phyloP scores from a whole-genome alignment of 495 filamentous ascomycete genomes.

The Massariosphaeria phaeospora region DNA sequence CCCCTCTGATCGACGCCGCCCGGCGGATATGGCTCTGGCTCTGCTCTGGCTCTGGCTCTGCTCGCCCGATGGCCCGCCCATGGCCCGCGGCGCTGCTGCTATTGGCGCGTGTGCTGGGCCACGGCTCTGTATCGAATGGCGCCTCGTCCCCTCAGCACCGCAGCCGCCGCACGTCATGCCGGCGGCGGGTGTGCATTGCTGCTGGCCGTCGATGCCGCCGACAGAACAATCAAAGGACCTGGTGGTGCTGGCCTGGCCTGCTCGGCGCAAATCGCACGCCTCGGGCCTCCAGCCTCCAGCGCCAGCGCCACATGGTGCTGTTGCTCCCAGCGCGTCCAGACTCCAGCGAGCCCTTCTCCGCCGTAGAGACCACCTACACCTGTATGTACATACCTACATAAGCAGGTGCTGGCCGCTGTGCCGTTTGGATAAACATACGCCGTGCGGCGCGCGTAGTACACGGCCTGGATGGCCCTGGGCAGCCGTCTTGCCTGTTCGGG shows the following conservation, averaged over 20 bases:
- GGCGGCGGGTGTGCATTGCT: neutral
- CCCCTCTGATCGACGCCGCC: constrained; percentile 27
- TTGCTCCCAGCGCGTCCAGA: constrained; percentile 6
- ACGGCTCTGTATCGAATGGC: too few species aligned
- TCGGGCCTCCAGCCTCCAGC: neutral
- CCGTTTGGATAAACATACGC: constrained; percentile 5
- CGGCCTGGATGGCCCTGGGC: neutral
- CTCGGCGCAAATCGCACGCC: neutral
- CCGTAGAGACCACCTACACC: too few species aligned
- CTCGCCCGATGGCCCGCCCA: neutral
- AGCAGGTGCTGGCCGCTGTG: constrained; percentile 15
- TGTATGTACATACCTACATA: too few species aligned
- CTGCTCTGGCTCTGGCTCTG: neutral
- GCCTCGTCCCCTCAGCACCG: neutral
- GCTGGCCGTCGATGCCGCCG: too few species aligned
- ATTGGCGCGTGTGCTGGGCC: too few species aligned
- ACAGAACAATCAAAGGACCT: too few species aligned
- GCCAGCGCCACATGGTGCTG: constrained; percentile 12
- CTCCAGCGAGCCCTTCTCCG: too few species aligned
- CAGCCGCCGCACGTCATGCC: constrained; percentile 13
- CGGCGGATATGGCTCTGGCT: constrained; percentile 22
- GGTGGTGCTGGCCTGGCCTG: too few species aligned
- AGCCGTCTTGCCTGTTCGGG: neutral
- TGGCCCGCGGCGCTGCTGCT: too few species aligned
- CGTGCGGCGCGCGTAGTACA: neutral